Evolutionary conservation across 2,329 filamentous ascomycete species (phyloP).

Genomic region (Sarocladium kiliense): DNA sequence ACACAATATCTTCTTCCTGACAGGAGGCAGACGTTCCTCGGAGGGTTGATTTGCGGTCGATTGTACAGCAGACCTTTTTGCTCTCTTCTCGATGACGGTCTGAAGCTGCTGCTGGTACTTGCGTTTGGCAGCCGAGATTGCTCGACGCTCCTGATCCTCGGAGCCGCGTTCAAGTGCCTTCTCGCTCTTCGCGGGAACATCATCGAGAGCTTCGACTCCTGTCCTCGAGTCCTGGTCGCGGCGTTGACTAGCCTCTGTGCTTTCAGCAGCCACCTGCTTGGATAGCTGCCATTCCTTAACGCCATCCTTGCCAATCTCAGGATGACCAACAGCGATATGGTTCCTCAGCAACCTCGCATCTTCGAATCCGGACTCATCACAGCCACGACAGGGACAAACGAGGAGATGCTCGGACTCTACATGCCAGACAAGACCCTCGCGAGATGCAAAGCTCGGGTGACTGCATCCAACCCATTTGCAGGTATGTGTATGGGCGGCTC

Average conservation of each 20-base stretch:
- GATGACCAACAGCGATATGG: conserved; percentile 32
- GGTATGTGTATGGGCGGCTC: conserved; percentile 23
- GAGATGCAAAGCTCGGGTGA: conserved; percentile 29
- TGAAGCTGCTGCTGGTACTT: conserved; percentile 30
- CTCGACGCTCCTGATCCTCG: conserved; percentile 10
- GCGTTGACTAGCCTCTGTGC: neutral
- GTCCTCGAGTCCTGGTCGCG: conserved; percentile 14
- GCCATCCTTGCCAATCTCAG: conserved; percentile 15
- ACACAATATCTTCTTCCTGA: neutral
- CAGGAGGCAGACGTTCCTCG: neutral
- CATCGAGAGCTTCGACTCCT: too few species aligned
- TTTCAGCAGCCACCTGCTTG: neutral
- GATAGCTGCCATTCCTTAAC: conserved; percentile 24
- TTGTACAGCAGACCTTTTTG: conserved; percentile 17
- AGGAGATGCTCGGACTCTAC: conserved; percentile 39
- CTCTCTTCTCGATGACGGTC: conserved; percentile 27
- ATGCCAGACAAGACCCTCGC: conserved; percentile 34
- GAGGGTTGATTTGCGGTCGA: neutral
- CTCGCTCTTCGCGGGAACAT: too few species aligned
- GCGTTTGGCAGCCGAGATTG: conserved; percentile 27
- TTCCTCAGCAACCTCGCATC: conserved; percentile 27
- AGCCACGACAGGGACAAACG: conserved; percentile 33
- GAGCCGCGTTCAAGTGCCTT: neutral
- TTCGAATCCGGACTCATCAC: conserved; percentile 30
- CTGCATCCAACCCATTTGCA: conserved; percentile 36